Evolutionary conservation across 2,329 filamentous ascomycete genomes (phyloP), one percentile per base, ranked within the genome.

Genomic region (Nothophaeocryptopus gaeumannii): DNA sequence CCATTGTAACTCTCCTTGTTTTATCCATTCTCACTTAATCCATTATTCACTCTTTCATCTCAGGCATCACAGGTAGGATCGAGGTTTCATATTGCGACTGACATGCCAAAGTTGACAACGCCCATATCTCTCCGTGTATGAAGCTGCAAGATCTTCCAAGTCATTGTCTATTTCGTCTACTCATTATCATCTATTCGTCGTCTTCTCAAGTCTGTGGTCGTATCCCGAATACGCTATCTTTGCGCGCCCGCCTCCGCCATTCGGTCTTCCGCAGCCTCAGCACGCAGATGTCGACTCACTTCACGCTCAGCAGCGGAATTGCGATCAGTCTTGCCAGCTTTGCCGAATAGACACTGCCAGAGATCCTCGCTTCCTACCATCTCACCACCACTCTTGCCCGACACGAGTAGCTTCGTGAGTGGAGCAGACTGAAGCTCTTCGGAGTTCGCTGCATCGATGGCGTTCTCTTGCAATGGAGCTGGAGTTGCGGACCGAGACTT

Each of bases 291-390:
- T 31, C 76, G 70, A 5, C 64, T 72, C 29, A 81, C 70, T 50
- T 79, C 77, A 47, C 64, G 62, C 39, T 73, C 67, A 15, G 50
- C 41, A 30, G 49, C 50, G 14, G 45, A 44, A 9, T 68, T 54
- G 53, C 44, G 50, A 60, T 46, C 53, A 63, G 53, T 74, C 43
- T 48, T 55, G 35, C 54, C 34, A 11, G 53, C 59, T 39, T 64
- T 76, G 0, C 88, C 87, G 74, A 96, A 96, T 1, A 96, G 72
- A 69, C 92, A 97, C 55, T 83, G 81, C 92, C 91, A 96, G 37
- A 97, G 65, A 67, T 96, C 92, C 10, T 83, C 79, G 55, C 86
- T 80, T 38, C 82, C 78, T 2, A 97, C 88, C 49, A 88, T 74
- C 70, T 97, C 93, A 0, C 92, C 92, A 0, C 85, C 85, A 2